Base-by-base conservation (phyloP, 495 filamentous ascomycete genomes). In the Ascodesmis nigricans region DNA sequence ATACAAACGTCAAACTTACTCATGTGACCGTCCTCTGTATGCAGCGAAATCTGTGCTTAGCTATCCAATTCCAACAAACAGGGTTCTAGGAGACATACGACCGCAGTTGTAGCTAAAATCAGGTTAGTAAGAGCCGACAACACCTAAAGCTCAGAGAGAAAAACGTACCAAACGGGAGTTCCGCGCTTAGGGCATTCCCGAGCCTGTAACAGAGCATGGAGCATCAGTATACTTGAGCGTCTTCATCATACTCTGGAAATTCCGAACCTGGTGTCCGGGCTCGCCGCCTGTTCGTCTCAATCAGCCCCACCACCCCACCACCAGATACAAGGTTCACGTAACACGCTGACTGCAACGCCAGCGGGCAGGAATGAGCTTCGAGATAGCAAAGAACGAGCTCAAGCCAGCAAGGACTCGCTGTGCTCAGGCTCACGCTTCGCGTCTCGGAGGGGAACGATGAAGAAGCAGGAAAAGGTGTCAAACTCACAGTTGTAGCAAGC, bases 101-200 rank as follows among this genome's bases (percentile, higher is more conserved):
- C 71, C 71, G 51, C 76, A 82, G 62, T 80, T 80, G 59, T 79
- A 82, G 65, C 67, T 71, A 55, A 38, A 37, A 37, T 28, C 34
- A 18, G 21, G 21, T 2, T 1, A 37, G 14, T 4, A 19, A 14
- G 13, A 29, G 26, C n/a, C 9, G 21, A 21, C 7, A n/a, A n/a
- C n/a, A n/a, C n/a, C n/a, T n/a, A n/a, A n/a, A n/a, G n/a, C n/a
- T n/a, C n/a, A 36, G 10, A 21, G 16, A 35, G 41, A 24, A 36
- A n/a, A 37, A 54, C 62, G 57, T 61, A 80, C 72, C 84, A 95
- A 53, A 83, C 90, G 29, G 82, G 77, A 37, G 73, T 79, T 40
- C 79, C 81, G 60, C 82, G 78, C 65, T 75, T 82, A 44, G 84
- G 83, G 66, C 84, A 95, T 48, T 93, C 84, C 50, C 82, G 80